Evolutionary conservation across 108 stramenopile species (phyloP).

Genomic region (Mayamaea pseudoterrestris): DNA sequence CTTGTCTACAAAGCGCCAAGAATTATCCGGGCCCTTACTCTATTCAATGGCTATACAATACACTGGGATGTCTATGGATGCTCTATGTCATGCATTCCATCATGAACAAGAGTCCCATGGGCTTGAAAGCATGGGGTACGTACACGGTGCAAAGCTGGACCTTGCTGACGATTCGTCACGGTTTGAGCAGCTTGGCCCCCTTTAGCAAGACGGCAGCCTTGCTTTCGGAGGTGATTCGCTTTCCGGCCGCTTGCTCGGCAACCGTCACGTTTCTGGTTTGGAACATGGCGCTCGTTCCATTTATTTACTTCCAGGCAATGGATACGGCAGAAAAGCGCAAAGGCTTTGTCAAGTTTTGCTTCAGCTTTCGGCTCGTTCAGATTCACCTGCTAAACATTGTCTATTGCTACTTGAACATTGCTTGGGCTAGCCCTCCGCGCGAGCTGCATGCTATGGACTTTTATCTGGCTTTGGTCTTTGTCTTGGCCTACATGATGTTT

Average conservation of each 20-base stretch:
- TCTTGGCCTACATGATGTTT: constrained; percentile 33
- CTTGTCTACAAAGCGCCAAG: too few relatives aligned
- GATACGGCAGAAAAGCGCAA: constrained; percentile 25
- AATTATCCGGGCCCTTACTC: constrained; percentile 21
- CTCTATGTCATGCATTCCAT: constrained; percentile 14
- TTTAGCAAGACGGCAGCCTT: constrained; percentile 21
- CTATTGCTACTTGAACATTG: constrained; percentile 30
- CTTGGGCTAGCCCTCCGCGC: constrained; percentile 27
- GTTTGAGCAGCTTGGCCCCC: constrained; percentile 38
- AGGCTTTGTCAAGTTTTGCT: constrained; percentile 43
- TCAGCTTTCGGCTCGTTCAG: constrained; percentile 49
- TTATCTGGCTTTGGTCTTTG: constrained; percentile 25
- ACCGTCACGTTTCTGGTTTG: constrained; percentile 60
- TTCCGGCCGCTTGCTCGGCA: constrained; percentile 50
- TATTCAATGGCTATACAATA: constrained; percentile 25
- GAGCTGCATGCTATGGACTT: constrained; percentile 41
- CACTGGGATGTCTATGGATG: constrained; percentile 31
- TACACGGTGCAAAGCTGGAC: constrained; percentile 68
- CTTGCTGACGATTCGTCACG: constrained; percentile 36
- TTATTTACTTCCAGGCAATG: constrained; percentile 37
- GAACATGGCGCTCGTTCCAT: constrained; percentile 70
- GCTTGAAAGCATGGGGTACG: constrained; percentile 25
- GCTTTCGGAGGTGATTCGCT: constrained; percentile 35
- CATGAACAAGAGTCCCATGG: constrained; percentile 6
- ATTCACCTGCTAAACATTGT: constrained; percentile 63